Conservation (phyloP, 1,284 basidiomycete species). For the Leccinum subfulvum region DNA sequence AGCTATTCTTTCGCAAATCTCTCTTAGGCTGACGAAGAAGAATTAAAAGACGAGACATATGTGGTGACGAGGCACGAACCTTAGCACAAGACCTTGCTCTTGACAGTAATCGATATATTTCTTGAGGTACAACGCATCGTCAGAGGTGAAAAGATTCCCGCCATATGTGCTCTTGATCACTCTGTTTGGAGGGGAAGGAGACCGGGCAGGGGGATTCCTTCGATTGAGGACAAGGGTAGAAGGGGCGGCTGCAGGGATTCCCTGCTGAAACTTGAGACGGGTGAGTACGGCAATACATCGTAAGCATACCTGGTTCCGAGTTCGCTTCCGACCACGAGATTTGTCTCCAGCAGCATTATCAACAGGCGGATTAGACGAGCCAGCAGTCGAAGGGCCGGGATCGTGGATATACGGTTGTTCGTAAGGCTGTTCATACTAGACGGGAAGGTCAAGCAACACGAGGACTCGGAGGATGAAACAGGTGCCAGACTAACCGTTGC, state of each 20-base stretch:
- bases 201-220: constrained; percentile 63
- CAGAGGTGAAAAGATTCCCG: constrained; percentile 77
- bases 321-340: constrained; percentile 61
- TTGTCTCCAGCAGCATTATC: constrained; percentile 35
- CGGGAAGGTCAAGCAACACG: constrained; percentile 6
- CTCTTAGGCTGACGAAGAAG: constrained; percentile 53
- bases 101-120: constrained; percentile 85
- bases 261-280: constrained; percentile 31
- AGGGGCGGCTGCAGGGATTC: constrained; percentile 61
- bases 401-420: constrained; percentile 50
- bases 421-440: constrained; percentile 44
- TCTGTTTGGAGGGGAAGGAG: constrained; percentile 76
- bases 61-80: constrained; percentile 39
- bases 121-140: constrained; percentile 76
- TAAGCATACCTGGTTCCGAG: constrained; percentile 48
- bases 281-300: neutral
- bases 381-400: constrained; percentile 43
- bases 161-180: constrained; percentile 85
- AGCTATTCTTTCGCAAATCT: constrained; percentile 81
- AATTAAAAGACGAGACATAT: neutral
- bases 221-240: constrained; percentile 61
- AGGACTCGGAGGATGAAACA: constrained; percentile 1
- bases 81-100: constrained; percentile 75
- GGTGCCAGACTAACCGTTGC: constrained; percentile 36
- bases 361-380: constrained; percentile 29